phyloP scores from a whole-genome alignment of 495 filamentous ascomycete species.

The Neurospora sp. region DNA sequence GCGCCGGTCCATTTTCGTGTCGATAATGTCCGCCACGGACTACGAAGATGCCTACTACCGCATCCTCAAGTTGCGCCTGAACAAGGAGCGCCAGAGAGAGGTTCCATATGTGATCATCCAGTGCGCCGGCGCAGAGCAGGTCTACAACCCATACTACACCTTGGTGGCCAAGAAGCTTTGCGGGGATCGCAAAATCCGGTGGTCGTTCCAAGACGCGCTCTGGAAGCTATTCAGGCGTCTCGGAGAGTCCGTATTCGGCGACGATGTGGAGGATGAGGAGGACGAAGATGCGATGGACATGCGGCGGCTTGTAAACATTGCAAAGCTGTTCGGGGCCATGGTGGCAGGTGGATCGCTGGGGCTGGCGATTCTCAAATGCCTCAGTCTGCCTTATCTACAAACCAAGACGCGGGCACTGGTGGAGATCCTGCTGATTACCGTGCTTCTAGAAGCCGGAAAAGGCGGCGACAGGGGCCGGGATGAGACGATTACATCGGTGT shows the following conservation, averaged over 20 bases:
- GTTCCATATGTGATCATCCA: conserved; percentile 82
- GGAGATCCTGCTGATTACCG: conserved; percentile 66
- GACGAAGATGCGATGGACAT: conserved; percentile 33
- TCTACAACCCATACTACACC: conserved; percentile 90
- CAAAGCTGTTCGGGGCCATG: conserved; percentile 70
- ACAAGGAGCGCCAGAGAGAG: conserved; percentile 75
- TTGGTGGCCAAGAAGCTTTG: conserved; percentile 70
- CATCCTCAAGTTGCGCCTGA: conserved; percentile 72
- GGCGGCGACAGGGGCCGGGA: conserved; percentile 19
- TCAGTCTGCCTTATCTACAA: conserved; percentile 71
- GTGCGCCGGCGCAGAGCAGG: conserved; percentile 71
- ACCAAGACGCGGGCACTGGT: conserved; percentile 65
- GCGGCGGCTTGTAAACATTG: conserved; percentile 78
- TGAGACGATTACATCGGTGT: conserved; percentile 51
- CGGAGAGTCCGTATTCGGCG: conserved; percentile 59
- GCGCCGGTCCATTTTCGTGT: conserved; percentile 82
- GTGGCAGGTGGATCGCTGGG: conserved; percentile 55
- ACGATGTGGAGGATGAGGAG: conserved; percentile 39
- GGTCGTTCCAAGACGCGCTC: conserved; percentile 74
- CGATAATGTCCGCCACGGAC: conserved; percentile 80
- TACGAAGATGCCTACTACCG: conserved; percentile 72
- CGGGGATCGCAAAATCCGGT: conserved; percentile 57
- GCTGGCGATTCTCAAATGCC: conserved; percentile 57
- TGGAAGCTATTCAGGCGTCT: conserved; percentile 84
- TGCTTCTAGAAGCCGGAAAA: conserved; percentile 48